A percentile compares a stretch with the other conserved stretches of the same genome.
Evolutionary conservation across 257 asterid genomes (phyloP).

Genomic region (Solanum ahanhuiri): DNA sequence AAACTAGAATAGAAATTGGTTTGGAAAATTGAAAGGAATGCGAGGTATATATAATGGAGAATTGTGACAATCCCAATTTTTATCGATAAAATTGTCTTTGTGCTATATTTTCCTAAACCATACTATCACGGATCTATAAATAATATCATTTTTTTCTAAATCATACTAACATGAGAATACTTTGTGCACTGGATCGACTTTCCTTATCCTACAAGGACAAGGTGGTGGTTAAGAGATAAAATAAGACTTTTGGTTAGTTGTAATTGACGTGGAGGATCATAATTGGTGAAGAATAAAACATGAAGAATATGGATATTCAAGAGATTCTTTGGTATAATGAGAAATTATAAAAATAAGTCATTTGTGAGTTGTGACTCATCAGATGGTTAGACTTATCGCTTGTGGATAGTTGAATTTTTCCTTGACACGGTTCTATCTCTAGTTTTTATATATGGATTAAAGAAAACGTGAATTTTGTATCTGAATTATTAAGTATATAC

Average conservation of each 20-base stretch:
- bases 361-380: conserved; percentile 31
- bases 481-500: background rate
- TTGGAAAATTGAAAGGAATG: background rate
- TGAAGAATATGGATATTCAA: background rate
- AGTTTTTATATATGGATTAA: background rate
- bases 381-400: background rate
- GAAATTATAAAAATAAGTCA: conserved; percentile 6
- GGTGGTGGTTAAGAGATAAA: background rate
- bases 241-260: background rate
- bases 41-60: conserved; percentile 9
- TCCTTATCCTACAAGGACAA: background rate
- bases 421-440: background rate
- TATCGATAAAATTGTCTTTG: background rate
- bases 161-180: rapidly evolving
- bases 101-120: background rate
- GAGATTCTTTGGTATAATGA: conserved; percentile 2
- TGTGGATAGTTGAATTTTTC: background rate
- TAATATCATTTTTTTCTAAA: background rate
- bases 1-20: background rate
- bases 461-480: background rate
- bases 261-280: conserved; percentile 13
- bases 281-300: conserved; percentile 14
- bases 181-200: no score
- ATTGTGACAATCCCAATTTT: background rate
- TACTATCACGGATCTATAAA: no score